Percentiles rank a stretch among this genome's conserved stretches.
phyloP scores from a whole-genome alignment of 257 asterid species.

The Solanum sejunctum region DNA sequence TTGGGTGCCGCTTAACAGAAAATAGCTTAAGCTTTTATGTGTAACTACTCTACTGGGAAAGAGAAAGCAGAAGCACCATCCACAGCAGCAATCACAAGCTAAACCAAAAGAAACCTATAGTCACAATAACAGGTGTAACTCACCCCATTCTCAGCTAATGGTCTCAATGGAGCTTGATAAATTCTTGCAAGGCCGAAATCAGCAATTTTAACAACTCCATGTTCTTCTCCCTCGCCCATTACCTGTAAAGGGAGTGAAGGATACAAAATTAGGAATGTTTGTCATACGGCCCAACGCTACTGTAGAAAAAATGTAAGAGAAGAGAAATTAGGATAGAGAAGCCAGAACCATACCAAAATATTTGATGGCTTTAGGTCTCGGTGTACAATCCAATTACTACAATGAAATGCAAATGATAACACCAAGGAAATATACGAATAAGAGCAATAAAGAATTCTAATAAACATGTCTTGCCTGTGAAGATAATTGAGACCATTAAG shows the following conservation, averaged over 20 bases:
- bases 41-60: neutral
- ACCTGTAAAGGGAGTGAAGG: slow-evolving; percentile 31
- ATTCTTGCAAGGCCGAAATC: slow-evolving; percentile 99
- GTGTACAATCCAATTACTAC: slow-evolving; percentile 97
- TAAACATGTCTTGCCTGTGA: slow-evolving; percentile 53
- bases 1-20: neutral
- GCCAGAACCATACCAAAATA: slow-evolving; percentile 51
- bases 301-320: neutral
- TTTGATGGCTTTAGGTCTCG: slow-evolving; percentile 98
- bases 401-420: slow-evolving; percentile 7
- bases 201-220: slow-evolving; percentile 91
- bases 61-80: neutral
- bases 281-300: neutral
- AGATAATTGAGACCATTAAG: slow-evolving; percentile 94
- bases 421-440: neutral
- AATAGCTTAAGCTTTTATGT: neutral
- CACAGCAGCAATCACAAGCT: neutral
- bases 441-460: neutral
- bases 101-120: neutral
- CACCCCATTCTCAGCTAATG: slow-evolving; percentile 91
- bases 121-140: slow-evolving; percentile 1
- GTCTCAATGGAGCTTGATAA: slow-evolving; percentile 85
- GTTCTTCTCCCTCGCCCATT: slow-evolving; percentile 99
- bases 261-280: neutral
- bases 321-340: neutral